phyloP scores from a whole-genome alignment of 495 filamentous ascomycete species.

The Apiosordaria backusii region DNA sequence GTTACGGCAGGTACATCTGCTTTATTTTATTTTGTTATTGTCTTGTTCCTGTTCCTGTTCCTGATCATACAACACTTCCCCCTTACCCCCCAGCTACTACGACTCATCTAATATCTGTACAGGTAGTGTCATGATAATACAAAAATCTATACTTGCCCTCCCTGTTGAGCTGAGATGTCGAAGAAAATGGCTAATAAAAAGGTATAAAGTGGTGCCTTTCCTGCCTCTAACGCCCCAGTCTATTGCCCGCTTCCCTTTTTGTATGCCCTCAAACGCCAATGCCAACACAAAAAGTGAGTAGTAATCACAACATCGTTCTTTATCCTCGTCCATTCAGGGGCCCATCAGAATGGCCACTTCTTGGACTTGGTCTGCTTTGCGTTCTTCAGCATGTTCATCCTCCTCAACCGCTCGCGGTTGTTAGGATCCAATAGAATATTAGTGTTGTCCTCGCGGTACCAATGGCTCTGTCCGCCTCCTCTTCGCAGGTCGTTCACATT shows the following conservation, averaged over 20 bases:
- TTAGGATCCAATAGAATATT: conserved; percentile 41
- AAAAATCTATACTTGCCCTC: conserved; percentile 4
- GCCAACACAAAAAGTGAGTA: not conserved
- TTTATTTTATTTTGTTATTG: not conserved
- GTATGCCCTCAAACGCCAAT: conserved; percentile 4
- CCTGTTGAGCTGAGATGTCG: conserved; percentile 1
- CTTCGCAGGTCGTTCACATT: conserved; percentile 45
- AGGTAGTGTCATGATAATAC: not conserved
- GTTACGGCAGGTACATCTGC: not conserved
- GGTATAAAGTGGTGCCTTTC: not conserved
- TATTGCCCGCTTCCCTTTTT: not conserved
- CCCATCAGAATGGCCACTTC: conserved; percentile 28
- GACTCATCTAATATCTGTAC: not conserved
- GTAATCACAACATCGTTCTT: not conserved
- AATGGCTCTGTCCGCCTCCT: conserved; percentile 34
- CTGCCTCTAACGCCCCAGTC: not conserved
- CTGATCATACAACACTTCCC: not conserved
- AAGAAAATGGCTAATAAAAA: conserved; percentile 1
- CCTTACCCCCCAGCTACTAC: not conserved
- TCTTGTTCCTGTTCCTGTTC: not conserved
- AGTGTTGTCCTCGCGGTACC: conserved; percentile 44
- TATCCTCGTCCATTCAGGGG: not conserved
- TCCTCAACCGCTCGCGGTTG: conserved; percentile 45
- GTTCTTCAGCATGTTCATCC: conserved; percentile 45
- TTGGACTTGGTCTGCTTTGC: conserved; percentile 32